Base-by-base conservation (phyloP, 176 grass and related monocot genomes). In the Cenchrus purpureus region DNA sequence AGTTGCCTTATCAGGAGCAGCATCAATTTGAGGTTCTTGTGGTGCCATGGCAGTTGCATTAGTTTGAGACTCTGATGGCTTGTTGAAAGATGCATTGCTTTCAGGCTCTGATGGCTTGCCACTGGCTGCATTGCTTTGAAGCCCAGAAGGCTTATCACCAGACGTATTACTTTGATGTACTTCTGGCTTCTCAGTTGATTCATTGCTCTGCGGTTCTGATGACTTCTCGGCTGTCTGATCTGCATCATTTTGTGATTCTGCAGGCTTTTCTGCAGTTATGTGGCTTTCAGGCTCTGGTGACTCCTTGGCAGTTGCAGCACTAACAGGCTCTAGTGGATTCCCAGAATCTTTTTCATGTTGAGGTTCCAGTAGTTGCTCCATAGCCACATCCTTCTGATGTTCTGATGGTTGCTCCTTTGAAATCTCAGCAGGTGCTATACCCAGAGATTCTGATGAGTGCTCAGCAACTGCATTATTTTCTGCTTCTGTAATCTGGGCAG, bases 1-100 rank as follows among this genome's bases (percentile, higher is more conserved):
- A 67, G 34, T 66, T 78, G 43, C 57, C 40, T 59, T 67, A 19
- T 66, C 50, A 66, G 46, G 42, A 79, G 67, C 15, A 75, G 51
- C 60, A 86, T 52, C 84, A 44, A 20, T n/a, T 64, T 80, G 69
- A 67, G 37, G 74, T 65, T 86, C 79, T 74, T 29, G 72, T 87
- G 50, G 19, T 59, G 74, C 84, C 80, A 74, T 63, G 14, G 60
- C 13, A 74, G 11, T 34, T 53, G 43, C 31, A 51, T 68, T 74
- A 73, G 25, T 74, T 68, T 75, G 32, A 68, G 68, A 56, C 59
- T 71, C 85, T 0, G 31, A 67, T 31, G 31, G 52, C 69, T 70
- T 80, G 52, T 53, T 1, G 0, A 22, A 2, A 70, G 77, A 81
- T 81, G 8, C 52, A 68, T 34, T 50, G 4, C 25, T 69, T 52